phyloP scores from a whole-genome alignment of 768 basidiomycete species.

The Xanthoconium purpureum region DNA sequence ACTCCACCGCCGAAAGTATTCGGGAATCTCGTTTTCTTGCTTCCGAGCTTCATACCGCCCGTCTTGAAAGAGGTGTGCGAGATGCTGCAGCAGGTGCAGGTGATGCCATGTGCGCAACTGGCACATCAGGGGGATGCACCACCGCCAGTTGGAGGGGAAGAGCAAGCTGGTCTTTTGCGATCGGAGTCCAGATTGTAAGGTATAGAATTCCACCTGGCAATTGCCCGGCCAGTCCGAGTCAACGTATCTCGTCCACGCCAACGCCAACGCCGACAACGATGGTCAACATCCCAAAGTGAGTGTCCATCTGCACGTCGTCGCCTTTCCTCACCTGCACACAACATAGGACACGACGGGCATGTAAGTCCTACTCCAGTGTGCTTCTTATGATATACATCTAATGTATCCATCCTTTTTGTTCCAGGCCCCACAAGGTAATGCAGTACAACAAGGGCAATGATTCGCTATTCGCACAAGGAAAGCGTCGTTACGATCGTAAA shows the following conservation, averaged over 20 bases:
- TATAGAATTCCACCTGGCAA: background rate
- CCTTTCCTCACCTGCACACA: slow-evolving; percentile 13
- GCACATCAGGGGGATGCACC: slow-evolving; percentile 41
- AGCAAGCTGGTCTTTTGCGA: too few relatives aligned
- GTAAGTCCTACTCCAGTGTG: slow-evolving; percentile 53
- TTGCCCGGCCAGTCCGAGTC: background rate
- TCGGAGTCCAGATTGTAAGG: background rate
- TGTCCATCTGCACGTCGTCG: slow-evolving; percentile 13
- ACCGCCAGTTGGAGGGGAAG: too few relatives aligned
- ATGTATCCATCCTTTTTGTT: background rate
- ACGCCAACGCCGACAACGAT: background rate
- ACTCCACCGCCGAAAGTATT: slow-evolving; percentile 83
- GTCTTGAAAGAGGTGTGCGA: slow-evolving; percentile 83
- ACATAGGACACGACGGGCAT: slow-evolving; percentile 90
- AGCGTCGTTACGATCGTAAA: slow-evolving; percentile 99
- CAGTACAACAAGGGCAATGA: slow-evolving; percentile 99
- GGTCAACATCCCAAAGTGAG: slow-evolving; percentile 55
- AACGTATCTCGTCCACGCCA: background rate
- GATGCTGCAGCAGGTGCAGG: slow-evolving; percentile 43
- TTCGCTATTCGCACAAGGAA: slow-evolving; percentile 96
- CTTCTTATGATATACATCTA: background rate
- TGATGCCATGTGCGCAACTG: slow-evolving; percentile 42
- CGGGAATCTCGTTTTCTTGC: slow-evolving; percentile 89
- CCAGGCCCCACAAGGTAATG: slow-evolving; percentile 96
- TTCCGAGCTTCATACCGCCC: slow-evolving; percentile 93